Percentiles rank a stretch among this genome's conserved stretches.
Conservation (phyloP, 495 filamentous ascomycete genomes). For the Podospora appendiculata region DNA sequence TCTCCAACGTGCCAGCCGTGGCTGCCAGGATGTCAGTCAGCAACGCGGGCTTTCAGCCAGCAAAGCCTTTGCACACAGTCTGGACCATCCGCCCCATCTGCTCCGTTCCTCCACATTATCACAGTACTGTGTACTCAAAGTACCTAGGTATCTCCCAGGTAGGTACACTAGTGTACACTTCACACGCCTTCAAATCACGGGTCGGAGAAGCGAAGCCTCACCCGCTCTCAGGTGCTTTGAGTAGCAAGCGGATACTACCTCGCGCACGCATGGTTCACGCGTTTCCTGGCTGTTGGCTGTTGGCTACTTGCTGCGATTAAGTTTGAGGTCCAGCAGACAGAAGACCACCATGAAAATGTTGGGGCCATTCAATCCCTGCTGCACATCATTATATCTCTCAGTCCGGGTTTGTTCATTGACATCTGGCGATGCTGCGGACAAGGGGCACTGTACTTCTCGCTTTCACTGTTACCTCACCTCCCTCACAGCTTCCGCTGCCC, state of each 20-base stretch:
- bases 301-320: conserved; percentile 3
- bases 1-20: neutral
- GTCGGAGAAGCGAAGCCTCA: neutral
- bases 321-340: neutral
- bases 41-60: too few species aligned
- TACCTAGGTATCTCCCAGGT: too few species aligned
- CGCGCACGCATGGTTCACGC: too few species aligned
- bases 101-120: too few species aligned
- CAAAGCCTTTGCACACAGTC: neutral
- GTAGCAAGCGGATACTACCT: too few species aligned
- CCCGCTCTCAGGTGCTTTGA: too few species aligned
- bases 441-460: too few species aligned
- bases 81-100: neutral
- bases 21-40: neutral
- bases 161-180: too few species aligned
- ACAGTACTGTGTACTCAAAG: too few species aligned
- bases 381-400: conserved; percentile 16
- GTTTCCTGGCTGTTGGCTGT: neutral
- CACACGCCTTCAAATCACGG: neutral
- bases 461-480: too few species aligned
- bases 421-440: neutral
- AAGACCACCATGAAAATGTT: neutral
- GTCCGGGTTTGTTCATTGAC: neutral
- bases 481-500: too few species aligned
- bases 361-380: conserved; percentile 14